Evolutionary conservation across 2,329 filamentous ascomycete genomes (phyloP), one percentile per base, ranked within the genome.

Genomic region (Lomentospora prolificans): DNA sequence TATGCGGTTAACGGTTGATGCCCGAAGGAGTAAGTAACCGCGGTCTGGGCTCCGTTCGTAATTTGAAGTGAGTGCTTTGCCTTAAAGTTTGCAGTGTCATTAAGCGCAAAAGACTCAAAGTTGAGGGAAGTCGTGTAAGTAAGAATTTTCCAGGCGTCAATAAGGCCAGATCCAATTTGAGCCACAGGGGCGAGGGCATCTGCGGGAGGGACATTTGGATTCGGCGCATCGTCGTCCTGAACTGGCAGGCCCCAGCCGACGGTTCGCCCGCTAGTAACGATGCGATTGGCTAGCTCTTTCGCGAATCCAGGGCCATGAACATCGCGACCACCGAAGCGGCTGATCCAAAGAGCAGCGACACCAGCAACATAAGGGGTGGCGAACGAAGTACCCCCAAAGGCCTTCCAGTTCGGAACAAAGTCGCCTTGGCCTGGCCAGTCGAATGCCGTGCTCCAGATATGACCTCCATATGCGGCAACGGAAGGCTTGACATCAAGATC

Each of bases 301-400:
- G 55, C 57, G 8, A 54, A 56, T 3, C 44, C 30, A 3, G 48
- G 14, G 1, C 74, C 74, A 55, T 75, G 65, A 1, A 65, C 57
- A 54, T 65, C 63, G 14, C 73, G 69, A 1, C 74, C 73, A 2
- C 74, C 74, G 54, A 71, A 64, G 24, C 70, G 62, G 6, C 70
- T 67, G 46, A 76, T 68, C 58, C 72, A 76, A 25, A 78, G 63
- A 5, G 74, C 75, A 3, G 73, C 74, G n/a, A 77, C 66, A 12
- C 76, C 78, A 36, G 78, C 76, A 24, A 79, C 68, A 57, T 79
- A 78, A 0, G 78, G 78, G 4, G 74, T 74, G 1, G 78, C 74
- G 79, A 82, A 81, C 1, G 76, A 80, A 0, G 80, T 82, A 48
- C 79, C 79, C 1, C 53, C 39, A 17, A 46, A 55, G 48, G 71